These are phyloP conservation scores for Tephrocybe sp. DNA, from an alignment of 768 basidiomycete genomes.

Conservation along the genomic window DNA sequence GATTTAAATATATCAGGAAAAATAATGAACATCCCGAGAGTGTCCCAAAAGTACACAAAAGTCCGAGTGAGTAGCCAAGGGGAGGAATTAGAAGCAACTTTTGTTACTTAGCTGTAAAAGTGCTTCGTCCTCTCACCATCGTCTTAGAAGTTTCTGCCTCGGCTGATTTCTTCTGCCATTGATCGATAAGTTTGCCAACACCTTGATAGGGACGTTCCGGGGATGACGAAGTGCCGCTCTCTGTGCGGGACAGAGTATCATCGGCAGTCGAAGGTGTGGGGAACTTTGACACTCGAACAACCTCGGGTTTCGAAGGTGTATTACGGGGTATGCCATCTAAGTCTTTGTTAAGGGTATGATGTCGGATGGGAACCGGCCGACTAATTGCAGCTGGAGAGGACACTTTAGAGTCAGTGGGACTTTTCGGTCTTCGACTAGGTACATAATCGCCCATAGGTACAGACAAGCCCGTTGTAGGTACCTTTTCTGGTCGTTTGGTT, in stretches of 20 bases:
- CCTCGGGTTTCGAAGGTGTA: slow-evolving; percentile 27
- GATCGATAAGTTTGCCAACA: slow-evolving; percentile 80
- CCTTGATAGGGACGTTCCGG: slow-evolving; percentile 81
- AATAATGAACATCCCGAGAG: neutral
- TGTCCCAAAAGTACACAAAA: neutral
- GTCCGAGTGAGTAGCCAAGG: neutral
- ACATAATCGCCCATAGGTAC: slow-evolving; percentile 6
- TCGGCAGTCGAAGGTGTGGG: slow-evolving; percentile 18
- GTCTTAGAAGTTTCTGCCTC: slow-evolving; percentile 44
- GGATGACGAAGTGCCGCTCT: slow-evolving; percentile 49
- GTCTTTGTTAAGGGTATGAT: slow-evolving; percentile 12
- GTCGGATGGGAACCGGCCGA: slow-evolving; percentile 10
- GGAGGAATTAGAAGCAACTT: slow-evolving; percentile 22
- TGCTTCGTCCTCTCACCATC: slow-evolving; percentile 27
- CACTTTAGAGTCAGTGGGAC: slow-evolving; percentile 3
- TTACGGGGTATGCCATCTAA: slow-evolving; percentile 21
- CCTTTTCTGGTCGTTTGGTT: slow-evolving; percentile 11
- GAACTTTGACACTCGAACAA: slow-evolving; percentile 13
- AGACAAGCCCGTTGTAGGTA: slow-evolving; percentile 1
- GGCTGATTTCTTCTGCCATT: slow-evolving; percentile 82
- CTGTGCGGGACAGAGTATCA: slow-evolving; percentile 15
- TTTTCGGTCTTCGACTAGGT: slow-evolving; percentile 7
- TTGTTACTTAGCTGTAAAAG: slow-evolving; percentile 37
- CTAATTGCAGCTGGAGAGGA: slow-evolving; percentile 2
- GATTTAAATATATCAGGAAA: neutral